Evolutionary conservation across 2,329 filamentous ascomycete genomes (phyloP).

Genomic region (Stylonectria norvegica): DNA sequence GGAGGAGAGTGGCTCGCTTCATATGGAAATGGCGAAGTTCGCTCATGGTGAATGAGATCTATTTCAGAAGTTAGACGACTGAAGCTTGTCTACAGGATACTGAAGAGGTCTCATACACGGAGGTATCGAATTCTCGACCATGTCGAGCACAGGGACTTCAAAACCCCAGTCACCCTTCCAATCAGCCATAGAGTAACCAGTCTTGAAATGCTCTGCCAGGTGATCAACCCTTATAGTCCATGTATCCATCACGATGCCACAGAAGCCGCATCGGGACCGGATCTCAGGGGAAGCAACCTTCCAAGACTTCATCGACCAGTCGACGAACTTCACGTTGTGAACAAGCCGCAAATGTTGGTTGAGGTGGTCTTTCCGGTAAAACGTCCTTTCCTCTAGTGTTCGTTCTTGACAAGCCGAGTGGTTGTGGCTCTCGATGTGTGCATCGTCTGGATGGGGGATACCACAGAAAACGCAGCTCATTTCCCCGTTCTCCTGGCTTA

Average conservation of each 20-base stretch:
- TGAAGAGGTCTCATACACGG: conserved; percentile 52
- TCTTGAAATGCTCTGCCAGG: conserved; percentile 65
- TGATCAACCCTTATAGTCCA: conserved; percentile 61
- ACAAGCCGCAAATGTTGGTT: conserved; percentile 63
- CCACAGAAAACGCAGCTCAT: conserved; percentile 59
- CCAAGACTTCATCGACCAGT: conserved; percentile 65
- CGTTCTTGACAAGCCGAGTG: conserved; percentile 65
- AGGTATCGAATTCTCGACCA: conserved; percentile 65
- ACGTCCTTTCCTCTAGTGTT: conserved; percentile 57
- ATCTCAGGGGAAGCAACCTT: conserved; percentile 59
- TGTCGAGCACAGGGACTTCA: conserved; percentile 55
- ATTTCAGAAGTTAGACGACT: conserved; percentile 40
- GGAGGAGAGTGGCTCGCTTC: conserved; percentile 43
- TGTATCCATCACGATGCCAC: conserved; percentile 57
- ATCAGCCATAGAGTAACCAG: conserved; percentile 62
- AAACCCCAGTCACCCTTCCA: conserved; percentile 72
- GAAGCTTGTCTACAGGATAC: conserved; percentile 36
- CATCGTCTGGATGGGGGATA: conserved; percentile 50
- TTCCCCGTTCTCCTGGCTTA: conserved; percentile 58
- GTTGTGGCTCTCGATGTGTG: conserved; percentile 58
- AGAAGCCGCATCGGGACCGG: conserved; percentile 63
- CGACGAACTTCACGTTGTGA: conserved; percentile 58
- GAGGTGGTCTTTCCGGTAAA: conserved; percentile 65
- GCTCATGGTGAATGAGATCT: conserved; percentile 64
- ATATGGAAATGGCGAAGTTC: conserved; percentile 54